Percentiles rank a stretch among this genome's conserved stretches.
Conservation (phyloP, 176 grass and related monocot genomes). For the Themeda triandra region DNA sequence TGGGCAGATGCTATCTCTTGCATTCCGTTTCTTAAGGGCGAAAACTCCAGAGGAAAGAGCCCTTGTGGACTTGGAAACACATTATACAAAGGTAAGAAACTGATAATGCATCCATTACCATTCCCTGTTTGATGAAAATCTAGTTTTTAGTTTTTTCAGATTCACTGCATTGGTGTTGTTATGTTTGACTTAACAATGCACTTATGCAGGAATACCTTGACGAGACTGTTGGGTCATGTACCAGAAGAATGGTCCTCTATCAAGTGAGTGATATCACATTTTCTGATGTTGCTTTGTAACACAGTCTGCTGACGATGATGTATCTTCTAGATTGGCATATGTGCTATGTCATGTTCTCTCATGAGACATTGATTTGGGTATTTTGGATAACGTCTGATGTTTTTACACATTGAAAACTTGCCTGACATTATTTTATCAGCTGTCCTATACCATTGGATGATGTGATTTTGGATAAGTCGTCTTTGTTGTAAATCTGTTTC, state of each 20-base stretch:
- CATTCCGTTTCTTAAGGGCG: slow-evolving; percentile 90
- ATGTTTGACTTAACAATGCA: not conserved
- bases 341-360: not conserved
- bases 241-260: slow-evolving; percentile 79
- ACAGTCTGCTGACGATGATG: not conserved
- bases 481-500: not conserved
- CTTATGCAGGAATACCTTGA: slow-evolving; percentile 92
- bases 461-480: not conserved
- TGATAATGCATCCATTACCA: not conserved
- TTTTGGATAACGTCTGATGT: not conserved
- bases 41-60: slow-evolving; percentile 92
- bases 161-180: not conserved
- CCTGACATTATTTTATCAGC: not conserved
- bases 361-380: not conserved
- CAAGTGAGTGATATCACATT: slow-evolving; percentile 56
- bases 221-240: slow-evolving; percentile 69
- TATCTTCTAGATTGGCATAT: not conserved
- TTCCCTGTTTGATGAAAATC: not conserved
- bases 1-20: slow-evolving; percentile 80
- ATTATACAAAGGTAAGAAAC: slow-evolving; percentile 77
- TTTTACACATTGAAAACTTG: not conserved
- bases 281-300: not conserved
- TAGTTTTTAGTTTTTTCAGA: not conserved
- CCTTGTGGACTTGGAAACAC: slow-evolving; percentile 88
- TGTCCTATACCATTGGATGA: not conserved